Evolutionary conservation across 352 stramenopile genomes (phyloP), one percentile per base, ranked within the genome.

Genomic region (Globisporangium cystogenes): DNA sequence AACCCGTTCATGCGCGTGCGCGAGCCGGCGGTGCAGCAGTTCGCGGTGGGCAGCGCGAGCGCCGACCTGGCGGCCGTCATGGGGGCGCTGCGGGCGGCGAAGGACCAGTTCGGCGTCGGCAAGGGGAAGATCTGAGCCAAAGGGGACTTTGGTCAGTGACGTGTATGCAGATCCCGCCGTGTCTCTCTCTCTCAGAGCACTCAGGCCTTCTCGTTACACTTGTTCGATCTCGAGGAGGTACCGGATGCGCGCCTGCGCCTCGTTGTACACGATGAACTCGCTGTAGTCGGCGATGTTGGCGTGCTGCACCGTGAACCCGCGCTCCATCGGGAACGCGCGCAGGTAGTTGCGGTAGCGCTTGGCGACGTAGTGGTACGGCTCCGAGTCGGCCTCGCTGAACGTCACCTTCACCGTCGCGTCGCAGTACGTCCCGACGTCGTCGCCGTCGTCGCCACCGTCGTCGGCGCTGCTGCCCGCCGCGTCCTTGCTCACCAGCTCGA

Each of bases 1-100:
- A 93, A 93, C 51, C 82, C 82, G 45, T 93, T 93, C 65, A 87
- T 93, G 82, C 74, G 82, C 6, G 74, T 93, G 26, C 29, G 57
- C 31, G 43, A 81, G 45, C 41, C 46, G 6, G 60, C 51, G 7
- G 76, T 93, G 44, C 78, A 86, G 52, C 60, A 59, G 48, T 89
- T 87, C 55, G 74, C 74, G 0, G 56, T 64, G 5, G 70, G 55
- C 1, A 58, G 55, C 1, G 35, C 16, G 14, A 31, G 16, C 4
- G 57, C 62, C 20, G 76, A 90, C 23, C 62, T 69, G 0, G 65
- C 82, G 7, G 59, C 68, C 3, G 82, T 91, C 35, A 89, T 91
- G 78, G 54, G 64, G 7, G 24, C 65, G 2, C 50, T 91, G 46
- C 74, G 82, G 41, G 48, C 64, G 23, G 60, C 62, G 41, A 93